A percentile compares a stretch with the other conserved stretches of the same genome.
Conservation (phyloP, 2,329 filamentous ascomycete species). For the Cryphonectria carpinicola region DNA sequence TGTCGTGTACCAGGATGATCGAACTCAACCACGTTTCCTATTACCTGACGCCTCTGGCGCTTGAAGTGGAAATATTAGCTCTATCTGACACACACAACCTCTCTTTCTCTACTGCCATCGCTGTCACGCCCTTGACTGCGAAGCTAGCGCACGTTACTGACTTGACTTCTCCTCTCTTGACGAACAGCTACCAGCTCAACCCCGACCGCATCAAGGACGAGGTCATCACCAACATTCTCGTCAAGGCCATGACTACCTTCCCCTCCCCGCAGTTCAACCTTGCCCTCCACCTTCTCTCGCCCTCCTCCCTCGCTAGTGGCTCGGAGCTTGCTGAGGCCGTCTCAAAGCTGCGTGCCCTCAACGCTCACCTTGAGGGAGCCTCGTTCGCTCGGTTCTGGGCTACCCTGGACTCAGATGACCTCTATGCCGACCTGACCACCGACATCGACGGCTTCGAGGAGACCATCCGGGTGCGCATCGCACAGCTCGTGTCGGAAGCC, state of each 20-base stretch:
- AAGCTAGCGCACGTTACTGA: not conserved
- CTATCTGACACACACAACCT: conserved; percentile 64
- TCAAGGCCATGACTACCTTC: conserved; percentile 97
- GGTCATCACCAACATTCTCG: conserved; percentile 97
- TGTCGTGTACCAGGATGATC: conserved; percentile 67
- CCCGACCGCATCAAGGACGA: conserved; percentile 96
- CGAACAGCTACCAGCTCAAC: conserved; percentile 94
- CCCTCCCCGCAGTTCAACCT: conserved; percentile 94
- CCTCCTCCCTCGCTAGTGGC: conserved; percentile 70
- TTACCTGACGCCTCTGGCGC: conserved; percentile 76
- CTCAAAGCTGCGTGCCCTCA: conserved; percentile 81
- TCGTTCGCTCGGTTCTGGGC: conserved; percentile 94
- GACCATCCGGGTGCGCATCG: conserved; percentile 86
- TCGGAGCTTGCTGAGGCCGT: conserved; percentile 87
- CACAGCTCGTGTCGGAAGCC: conserved; percentile 79
- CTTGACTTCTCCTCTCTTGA: not conserved
- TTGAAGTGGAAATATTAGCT: conserved; percentile 77
- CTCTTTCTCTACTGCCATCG: not conserved
- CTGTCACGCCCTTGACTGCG: conserved; percentile 2
- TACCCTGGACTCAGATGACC: conserved; percentile 88
- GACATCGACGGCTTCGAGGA: conserved; percentile 97
- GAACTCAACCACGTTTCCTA: conserved; percentile 87
- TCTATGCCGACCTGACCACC: conserved; percentile 93
- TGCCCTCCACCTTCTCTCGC: conserved; percentile 89
- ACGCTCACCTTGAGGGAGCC: conserved; percentile 84